Evolutionary conservation across 2,329 filamentous ascomycete species (phyloP).

Genomic region (Lanzia echinophila): DNA sequence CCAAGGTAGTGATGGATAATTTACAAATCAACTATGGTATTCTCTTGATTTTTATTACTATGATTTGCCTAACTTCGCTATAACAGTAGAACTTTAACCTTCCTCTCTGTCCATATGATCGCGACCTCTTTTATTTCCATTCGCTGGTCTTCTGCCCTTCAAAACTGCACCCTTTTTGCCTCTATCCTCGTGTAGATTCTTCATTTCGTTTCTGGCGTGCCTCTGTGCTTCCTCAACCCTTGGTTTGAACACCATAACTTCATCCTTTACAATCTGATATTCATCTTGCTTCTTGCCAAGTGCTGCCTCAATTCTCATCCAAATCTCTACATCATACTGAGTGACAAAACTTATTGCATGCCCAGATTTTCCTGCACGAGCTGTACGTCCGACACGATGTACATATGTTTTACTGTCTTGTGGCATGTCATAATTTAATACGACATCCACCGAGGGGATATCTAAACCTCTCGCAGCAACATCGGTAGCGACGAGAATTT

Average conservation of each 20-base stretch:
- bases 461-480: constrained; percentile 91
- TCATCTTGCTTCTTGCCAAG: constrained; percentile 70
- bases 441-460: constrained; percentile 83
- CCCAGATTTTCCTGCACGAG: constrained; percentile 78
- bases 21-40: too few species aligned
- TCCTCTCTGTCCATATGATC: constrained; percentile 38
- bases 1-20: too few species aligned
- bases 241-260: constrained; percentile 74
- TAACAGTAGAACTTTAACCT: constrained; percentile 17
- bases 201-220: constrained; percentile 74
- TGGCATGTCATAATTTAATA: constrained; percentile 80
- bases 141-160: constrained; percentile 43
- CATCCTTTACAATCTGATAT: constrained; percentile 67
- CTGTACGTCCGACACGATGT: constrained; percentile 82
- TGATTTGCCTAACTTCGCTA: background rate
- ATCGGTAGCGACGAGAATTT: constrained; percentile 88
- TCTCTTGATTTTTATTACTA: background rate
- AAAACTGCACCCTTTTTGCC: constrained; percentile 40
- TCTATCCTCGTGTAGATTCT: constrained; percentile 65
- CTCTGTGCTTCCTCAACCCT: constrained; percentile 80
- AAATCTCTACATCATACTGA: constrained; percentile 82
- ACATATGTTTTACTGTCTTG: constrained; percentile 86
- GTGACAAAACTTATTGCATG: constrained; percentile 76
- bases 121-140: constrained; percentile 42
- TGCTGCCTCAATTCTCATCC: constrained; percentile 72